Evolutionary conservation across 164 flowering plant species (phyloP).

Genomic region (Sedum album): DNA sequence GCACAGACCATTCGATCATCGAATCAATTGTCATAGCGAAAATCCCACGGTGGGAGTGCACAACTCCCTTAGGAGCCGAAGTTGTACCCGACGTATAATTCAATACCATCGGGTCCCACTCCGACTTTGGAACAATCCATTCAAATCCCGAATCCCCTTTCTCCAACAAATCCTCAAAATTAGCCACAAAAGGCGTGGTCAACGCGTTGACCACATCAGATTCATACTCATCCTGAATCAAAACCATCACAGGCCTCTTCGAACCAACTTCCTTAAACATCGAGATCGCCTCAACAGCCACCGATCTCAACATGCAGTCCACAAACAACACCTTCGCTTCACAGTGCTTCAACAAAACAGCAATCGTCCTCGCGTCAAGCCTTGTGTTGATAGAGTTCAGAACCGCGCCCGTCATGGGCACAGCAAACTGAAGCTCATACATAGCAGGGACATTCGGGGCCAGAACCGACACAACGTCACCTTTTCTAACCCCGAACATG

Average conservation of each 20-base stretch:
- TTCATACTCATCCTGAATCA: neutral
- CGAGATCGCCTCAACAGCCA: neutral
- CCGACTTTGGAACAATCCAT: neutral
- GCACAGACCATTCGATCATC: slow-evolving; percentile 1
- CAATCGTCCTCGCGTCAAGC: slow-evolving; percentile 5
- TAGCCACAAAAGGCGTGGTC: neutral
- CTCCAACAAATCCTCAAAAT: slow-evolving; percentile 5
- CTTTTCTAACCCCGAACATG: neutral
- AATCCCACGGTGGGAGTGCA: slow-evolving; percentile 3
- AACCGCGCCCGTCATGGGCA: slow-evolving; percentile 3
- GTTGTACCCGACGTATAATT: slow-evolving; percentile 9
- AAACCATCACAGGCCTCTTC: neutral
- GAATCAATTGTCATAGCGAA: neutral
- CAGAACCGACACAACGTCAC: slow-evolving; percentile 9
- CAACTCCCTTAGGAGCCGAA: slow-evolving; percentile 6
- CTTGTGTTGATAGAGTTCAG: slow-evolving; percentile 10
- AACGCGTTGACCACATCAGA: neutral
- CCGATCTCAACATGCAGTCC: neutral
- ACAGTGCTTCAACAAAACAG: slow-evolving; percentile 5
- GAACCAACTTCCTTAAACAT: neutral
- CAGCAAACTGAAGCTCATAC: slow-evolving; percentile 7
- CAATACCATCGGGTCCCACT: slow-evolving; percentile 6
- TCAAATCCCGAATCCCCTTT: slow-evolving; percentile 3
- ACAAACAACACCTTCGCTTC: slow-evolving; percentile 9
- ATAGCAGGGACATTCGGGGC: slow-evolving; percentile 11